Conservation (phyloP, 2,329 filamentous ascomycete genomes). For the Clarireedia homoeocarpa region DNA sequence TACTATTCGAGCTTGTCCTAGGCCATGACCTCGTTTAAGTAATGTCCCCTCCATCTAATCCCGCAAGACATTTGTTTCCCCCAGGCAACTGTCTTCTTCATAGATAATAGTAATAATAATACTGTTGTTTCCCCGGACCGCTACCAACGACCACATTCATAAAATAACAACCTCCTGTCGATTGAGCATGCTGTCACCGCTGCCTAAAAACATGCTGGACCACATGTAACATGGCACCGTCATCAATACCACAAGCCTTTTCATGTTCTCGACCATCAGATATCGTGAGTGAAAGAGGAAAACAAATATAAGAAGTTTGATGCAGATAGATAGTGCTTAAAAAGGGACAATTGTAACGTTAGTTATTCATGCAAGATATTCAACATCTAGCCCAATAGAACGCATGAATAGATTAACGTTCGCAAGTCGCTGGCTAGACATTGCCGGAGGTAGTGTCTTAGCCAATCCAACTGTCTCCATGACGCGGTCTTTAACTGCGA, state of each 20-base stretch:
- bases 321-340: background rate
- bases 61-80: too few relatives aligned
- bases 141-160: conserved; percentile 6
- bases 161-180: background rate
- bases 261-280: background rate
- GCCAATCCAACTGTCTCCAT: conserved; percentile 88
- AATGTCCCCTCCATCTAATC: too few relatives aligned
- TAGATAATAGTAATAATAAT: conserved; percentile 6
- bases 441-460: conserved; percentile 81
- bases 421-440: conserved; percentile 73
- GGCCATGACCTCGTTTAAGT: too few relatives aligned
- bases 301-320: background rate
- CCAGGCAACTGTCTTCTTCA: background rate
- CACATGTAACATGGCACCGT: conserved; percentile 1
- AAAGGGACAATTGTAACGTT: background rate
- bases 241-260: conserved; percentile 3
- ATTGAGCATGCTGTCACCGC: background rate
- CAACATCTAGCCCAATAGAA: conserved; percentile 96
- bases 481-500: conserved; percentile 95
- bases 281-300: background rate
- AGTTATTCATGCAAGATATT: conserved; percentile 38
- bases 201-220: conserved; percentile 1
- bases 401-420: conserved; percentile 99
- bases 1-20: too few relatives aligned
- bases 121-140: background rate